Evolutionary conservation across 2,329 filamentous ascomycete species (phyloP).

Genomic region (Thielaviopsis musarum): DNA sequence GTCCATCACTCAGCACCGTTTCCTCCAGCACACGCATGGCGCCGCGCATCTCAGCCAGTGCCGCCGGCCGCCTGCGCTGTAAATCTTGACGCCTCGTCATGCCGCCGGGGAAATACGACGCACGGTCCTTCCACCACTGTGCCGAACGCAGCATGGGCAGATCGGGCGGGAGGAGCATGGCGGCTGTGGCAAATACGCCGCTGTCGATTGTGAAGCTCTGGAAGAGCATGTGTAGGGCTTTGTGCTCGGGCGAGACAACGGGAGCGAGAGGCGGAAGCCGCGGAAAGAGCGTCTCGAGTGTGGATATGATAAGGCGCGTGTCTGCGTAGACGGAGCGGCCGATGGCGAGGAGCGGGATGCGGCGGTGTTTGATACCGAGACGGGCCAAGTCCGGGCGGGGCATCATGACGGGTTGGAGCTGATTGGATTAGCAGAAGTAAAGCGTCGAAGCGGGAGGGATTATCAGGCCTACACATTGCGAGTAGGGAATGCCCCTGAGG

Average conservation of each 20-base stretch:
- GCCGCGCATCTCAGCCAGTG: slow-evolving; percentile 35
- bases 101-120: slow-evolving; percentile 21
- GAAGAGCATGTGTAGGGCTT: slow-evolving; percentile 27
- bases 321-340: slow-evolving; percentile 54
- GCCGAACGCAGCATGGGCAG: slow-evolving; percentile 37
- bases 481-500: slow-evolving; percentile 47
- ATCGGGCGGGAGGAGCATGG: slow-evolving; percentile 38
- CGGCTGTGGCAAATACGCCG: slow-evolving; percentile 36
- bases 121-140: slow-evolving; percentile 41
- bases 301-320: slow-evolving; percentile 48
- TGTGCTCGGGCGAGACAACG: slow-evolving; percentile 20
- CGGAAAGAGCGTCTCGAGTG: slow-evolving; percentile 42
- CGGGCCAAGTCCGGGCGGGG: slow-evolving; percentile 47
- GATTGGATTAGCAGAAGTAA: not conserved
- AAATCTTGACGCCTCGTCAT: slow-evolving; percentile 15
- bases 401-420: slow-evolving; percentile 49
- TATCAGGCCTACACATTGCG: slow-evolving; percentile 39
- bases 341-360: slow-evolving; percentile 51
- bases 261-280: slow-evolving; percentile 22
- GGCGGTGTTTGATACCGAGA: slow-evolving; percentile 48
- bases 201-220: slow-evolving; percentile 38
- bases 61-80: slow-evolving; percentile 29
- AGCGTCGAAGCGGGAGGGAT: not conserved
- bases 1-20: slow-evolving; percentile 46
- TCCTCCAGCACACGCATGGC: slow-evolving; percentile 43